Base-by-base conservation (phyloP, 441 rosid species). In the Erysimum pusillum region DNA sequence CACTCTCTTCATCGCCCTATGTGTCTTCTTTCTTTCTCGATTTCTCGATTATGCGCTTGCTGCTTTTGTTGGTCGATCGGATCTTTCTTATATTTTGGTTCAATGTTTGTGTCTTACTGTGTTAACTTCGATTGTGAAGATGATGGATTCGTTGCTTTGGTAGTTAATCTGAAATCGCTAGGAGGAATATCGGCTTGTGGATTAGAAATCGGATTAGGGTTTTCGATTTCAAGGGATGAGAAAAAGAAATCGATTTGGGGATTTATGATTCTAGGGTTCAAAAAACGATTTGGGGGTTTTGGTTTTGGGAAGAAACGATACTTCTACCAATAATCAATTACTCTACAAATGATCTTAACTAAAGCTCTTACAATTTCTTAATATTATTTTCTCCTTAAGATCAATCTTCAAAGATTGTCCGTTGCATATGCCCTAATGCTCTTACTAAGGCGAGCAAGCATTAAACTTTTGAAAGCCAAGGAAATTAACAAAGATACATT, bases 171-270 rank as follows among this genome's bases (percentile, higher is more conserved):
- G 15, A 3, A 20, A 22, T 42, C 3, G 34, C 15, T 25, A 25
- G 42, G 48, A 38, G 48, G 12, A 5, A 7, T 17, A 14, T 48
- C 31, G 38, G 60, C 52, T 74, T 46, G 18, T 17, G 60, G 65
- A 14, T 36, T 70, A 3, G 56, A 15, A 49, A 32, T 77, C 14
- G 73, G 42, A 51, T 51, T 72, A 73, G 81, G 74, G 65, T 53
- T 78, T 67, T n/a, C n/a, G n/a, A n/a, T n/a, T n/a, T n/a, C n/a
- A n/a, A n/a, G n/a, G n/a, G n/a, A n/a, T n/a, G n/a, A n/a, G n/a
- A n/a, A n/a, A n/a, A n/a, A n/a, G n/a, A n/a, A n/a, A n/a, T n/a
- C n/a, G n/a, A n/a, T n/a, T n/a, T n/a, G n/a, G n/a, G n/a, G n/a
- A n/a, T n/a, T n/a, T n/a, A n/a, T n/a, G n/a, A n/a, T n/a, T n/a